A percentile compares a stretch with the other conserved stretches of the same genome.
phyloP scores from a whole-genome alignment of 176 grass and related monocot genomes.

The Rhipidocladum racemiflorum region DNA sequence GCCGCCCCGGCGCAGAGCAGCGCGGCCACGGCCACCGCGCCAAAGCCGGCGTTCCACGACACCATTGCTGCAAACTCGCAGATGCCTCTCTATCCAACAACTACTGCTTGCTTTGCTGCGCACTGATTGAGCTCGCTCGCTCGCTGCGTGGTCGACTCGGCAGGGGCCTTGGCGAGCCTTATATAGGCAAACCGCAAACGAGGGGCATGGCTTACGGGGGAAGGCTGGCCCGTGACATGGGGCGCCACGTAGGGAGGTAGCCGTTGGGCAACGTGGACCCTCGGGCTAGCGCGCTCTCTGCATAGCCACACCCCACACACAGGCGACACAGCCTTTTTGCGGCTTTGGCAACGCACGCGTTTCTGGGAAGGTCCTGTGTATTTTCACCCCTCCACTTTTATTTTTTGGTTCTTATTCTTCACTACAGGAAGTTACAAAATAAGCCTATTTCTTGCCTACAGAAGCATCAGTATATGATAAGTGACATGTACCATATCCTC shows the following conservation, averaged over 20 bases:
- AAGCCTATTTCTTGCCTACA: too few relatives aligned
- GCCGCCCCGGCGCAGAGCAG: neutral
- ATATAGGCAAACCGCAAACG: constrained; percentile 8
- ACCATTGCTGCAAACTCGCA: neutral
- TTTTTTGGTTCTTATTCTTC: too few relatives aligned
- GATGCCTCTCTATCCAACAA: neutral
- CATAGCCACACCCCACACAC: too few relatives aligned
- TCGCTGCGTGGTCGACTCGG: neutral
- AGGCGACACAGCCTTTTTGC: too few relatives aligned
- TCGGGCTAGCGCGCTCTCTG: neutral
- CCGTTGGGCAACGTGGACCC: constrained; percentile 6
- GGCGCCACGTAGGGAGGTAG: constrained; percentile 35
- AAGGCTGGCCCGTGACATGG: constrained; percentile 35
- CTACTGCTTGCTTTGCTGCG: neutral
- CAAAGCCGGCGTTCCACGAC: neutral
- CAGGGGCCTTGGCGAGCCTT: neutral
- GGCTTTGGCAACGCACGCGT: neutral
- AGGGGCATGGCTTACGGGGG: neutral
- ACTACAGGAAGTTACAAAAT: too few relatives aligned
- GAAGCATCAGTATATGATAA: too few relatives aligned
- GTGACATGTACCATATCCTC: too few relatives aligned
- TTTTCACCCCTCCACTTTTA: too few relatives aligned
- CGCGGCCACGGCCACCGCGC: neutral
- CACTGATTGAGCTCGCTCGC: neutral
- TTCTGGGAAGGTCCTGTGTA: too few relatives aligned